Percentiles rank a stretch among this genome's conserved stretches.
Evolutionary conservation across 139 green algal genomes (phyloP).

Genomic region (Chlorella sp.): DNA sequence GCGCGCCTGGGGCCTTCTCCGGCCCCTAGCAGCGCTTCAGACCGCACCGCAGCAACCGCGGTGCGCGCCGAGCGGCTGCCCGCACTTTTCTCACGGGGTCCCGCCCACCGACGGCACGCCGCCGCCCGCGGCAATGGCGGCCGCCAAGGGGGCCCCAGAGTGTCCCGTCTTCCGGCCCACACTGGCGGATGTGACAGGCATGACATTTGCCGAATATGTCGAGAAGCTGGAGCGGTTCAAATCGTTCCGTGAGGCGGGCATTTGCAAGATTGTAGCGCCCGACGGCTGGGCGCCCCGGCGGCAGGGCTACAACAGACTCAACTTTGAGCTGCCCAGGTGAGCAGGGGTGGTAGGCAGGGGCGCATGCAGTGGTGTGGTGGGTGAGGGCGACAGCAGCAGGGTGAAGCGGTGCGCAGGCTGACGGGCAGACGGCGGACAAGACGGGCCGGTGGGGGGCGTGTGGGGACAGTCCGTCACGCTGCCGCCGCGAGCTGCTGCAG

Average conservation of each 20-base stretch:
- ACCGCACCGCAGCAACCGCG: not conserved
- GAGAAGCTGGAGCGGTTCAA: constrained; percentile 22
- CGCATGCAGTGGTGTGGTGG: not conserved
- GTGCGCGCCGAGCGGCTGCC: not conserved
- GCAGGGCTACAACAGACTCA: constrained; percentile 61
- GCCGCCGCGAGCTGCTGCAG: too few species aligned
- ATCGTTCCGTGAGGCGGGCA: constrained; percentile 26
- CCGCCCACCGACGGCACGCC: not conserved
- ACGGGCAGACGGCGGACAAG: not conserved
- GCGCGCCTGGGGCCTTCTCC: too few species aligned
- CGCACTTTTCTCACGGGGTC: not conserved
- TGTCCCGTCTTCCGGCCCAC: constrained; percentile 24
- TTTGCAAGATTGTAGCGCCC: constrained; percentile 31
- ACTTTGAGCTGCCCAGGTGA: constrained; percentile 57
- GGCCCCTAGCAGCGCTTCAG: not conserved
- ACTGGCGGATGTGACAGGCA: constrained; percentile 10
- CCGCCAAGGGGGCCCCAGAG: constrained; percentile 9
- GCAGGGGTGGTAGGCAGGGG: not conserved
- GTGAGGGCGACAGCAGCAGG: not conserved
- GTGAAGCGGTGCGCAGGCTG: too few species aligned
- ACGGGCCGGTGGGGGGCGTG: too few species aligned
- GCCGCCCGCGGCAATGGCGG: constrained; percentile 5
- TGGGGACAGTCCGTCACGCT: too few species aligned
- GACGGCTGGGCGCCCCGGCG: constrained; percentile 61
- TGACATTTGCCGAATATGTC: constrained; percentile 24